Base-by-base conservation (phyloP, 495 filamentous ascomycete species). In the Penicillium bovifimosum region DNA sequence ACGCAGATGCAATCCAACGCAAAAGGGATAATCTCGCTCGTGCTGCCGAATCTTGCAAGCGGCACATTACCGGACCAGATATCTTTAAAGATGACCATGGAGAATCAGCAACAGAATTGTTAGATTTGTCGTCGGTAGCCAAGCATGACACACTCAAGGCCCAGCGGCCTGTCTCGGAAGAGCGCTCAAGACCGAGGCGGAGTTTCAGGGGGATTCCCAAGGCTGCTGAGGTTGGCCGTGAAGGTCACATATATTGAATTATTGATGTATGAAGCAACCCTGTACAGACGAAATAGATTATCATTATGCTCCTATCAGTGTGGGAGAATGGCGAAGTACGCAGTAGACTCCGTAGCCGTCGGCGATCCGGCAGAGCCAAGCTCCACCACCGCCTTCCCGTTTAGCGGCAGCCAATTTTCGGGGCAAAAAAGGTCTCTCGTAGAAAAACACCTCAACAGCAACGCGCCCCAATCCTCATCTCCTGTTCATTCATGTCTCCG, bases 131-230 rank as follows among this genome's bases (percentile, higher is more conserved):
- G 2, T 68, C 69, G 0, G 50, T 50, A 2, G 55, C 60, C 7
- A 58, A 60, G 52, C 67, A 51, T 35, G 58, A 68, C 31, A 60
- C 56, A 17, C 43, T 74, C 9, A 38, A 66, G 42, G 65, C 61
- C 9, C 70, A 53, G 51, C 62, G 58, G 28, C 63, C 59, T 47
- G 56, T 54, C 28, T 44, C 64, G 9, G 60, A 57, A 36, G 64
- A 63, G 27, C 69, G 65, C 2, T 40, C 53, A 24, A 48, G 17
- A 34, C 71, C 71, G 33, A 55, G 71, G 38, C 56, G 57, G 36
- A 66, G 67, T 24, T 79, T 79, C 54, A 73, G 63, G 59, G 77
- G 77, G 0, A 78, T 80, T 52, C 75, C 77, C 0, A 62, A 71
- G 39, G 63, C 65, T 27, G 75, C 77, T 11, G 63, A 75, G 40